These are phyloP conservation scores for Knoxdaviesia capensis DNA, from an alignment of 2,329 filamentous ascomycete species.

Conservation along the genomic window DNA sequence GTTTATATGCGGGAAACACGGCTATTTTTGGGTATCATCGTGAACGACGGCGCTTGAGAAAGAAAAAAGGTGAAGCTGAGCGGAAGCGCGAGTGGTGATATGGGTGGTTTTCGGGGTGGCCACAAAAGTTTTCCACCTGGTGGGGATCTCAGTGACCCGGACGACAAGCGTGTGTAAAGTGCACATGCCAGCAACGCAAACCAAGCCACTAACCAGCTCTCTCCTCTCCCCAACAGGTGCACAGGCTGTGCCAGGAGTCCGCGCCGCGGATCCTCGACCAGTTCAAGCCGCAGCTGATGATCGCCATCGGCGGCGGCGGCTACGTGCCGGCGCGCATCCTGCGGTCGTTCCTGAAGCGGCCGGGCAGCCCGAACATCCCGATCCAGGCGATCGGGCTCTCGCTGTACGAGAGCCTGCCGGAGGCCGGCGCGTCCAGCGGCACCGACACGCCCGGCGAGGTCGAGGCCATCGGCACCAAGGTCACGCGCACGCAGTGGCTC, in stretches of 20 bases:
- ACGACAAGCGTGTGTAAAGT: not conserved
- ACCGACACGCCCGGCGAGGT: conserved; percentile 20
- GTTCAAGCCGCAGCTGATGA: conserved; percentile 89
- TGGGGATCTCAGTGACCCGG: not conserved
- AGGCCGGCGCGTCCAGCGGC: conserved; percentile 23
- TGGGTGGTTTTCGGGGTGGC: not conserved
- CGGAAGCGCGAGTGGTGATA: not conserved
- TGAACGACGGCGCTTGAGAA: not conserved
- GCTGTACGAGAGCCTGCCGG: conserved; percentile 68
- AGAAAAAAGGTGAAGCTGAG: not conserved
- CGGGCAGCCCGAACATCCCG: conserved; percentile 79
- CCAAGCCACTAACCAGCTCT: conserved; percentile 1
- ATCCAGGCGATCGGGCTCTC: conserved; percentile 98
- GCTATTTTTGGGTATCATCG: not conserved
- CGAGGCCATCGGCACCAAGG: conserved; percentile 75
- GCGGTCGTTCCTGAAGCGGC: conserved; percentile 86
- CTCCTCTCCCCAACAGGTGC: conserved; percentile 40
- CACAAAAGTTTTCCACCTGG: not conserved
- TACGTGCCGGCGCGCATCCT: conserved; percentile 95
- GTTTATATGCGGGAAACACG: no score
- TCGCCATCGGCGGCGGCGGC: conserved; percentile 92
- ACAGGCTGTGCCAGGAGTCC: conserved; percentile 86
- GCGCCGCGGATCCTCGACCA: conserved; percentile 64
- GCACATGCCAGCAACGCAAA: not conserved
- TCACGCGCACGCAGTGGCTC: conserved; percentile 96